phyloP scores from a whole-genome alignment of 1,284 basidiomycete genomes.

The Papiliotrema laurentii region DNA sequence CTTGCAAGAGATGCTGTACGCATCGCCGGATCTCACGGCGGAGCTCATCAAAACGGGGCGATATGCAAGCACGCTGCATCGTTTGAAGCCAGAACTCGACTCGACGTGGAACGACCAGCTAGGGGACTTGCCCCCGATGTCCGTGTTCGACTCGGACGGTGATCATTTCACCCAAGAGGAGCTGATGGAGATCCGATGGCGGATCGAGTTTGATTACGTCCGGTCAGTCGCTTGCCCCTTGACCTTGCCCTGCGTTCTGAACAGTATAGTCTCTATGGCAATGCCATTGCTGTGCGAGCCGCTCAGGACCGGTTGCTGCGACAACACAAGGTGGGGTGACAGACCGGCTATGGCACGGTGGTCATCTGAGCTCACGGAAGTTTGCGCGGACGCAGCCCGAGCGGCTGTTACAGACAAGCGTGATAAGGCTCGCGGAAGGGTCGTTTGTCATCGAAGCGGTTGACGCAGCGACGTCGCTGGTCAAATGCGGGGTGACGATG shows the following conservation, averaged over 20 bases:
- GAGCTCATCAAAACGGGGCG: slow-evolving; percentile 17
- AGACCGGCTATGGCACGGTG: neutral
- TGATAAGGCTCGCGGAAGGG: slow-evolving; percentile 9
- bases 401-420: slow-evolving; percentile 10
- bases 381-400: neutral
- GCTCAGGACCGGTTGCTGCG: slow-evolving; percentile 7
- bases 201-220: slow-evolving; percentile 20
- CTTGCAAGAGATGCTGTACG: slow-evolving; percentile 9
- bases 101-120: slow-evolving; percentile 6
- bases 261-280: slow-evolving; percentile 16
- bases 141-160: slow-evolving; percentile 8
- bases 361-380: neutral
- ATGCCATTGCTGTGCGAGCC: slow-evolving; percentile 18
- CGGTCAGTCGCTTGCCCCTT: slow-evolving; percentile 3
- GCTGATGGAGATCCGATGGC: slow-evolving; percentile 14
- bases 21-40: slow-evolving; percentile 12
- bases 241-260: neutral
- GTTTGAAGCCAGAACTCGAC: slow-evolving; percentile 21
- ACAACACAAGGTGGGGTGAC: neutral
- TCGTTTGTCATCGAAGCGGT: slow-evolving; percentile 14
- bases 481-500: slow-evolving; percentile 11
- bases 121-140: slow-evolving; percentile 3
- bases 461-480: slow-evolving; percentile 9
- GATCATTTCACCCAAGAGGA: slow-evolving; percentile 10
- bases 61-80: slow-evolving; percentile 16